Conservation (phyloP, 139 green algal species). For the Ulvella scutata region DNA sequence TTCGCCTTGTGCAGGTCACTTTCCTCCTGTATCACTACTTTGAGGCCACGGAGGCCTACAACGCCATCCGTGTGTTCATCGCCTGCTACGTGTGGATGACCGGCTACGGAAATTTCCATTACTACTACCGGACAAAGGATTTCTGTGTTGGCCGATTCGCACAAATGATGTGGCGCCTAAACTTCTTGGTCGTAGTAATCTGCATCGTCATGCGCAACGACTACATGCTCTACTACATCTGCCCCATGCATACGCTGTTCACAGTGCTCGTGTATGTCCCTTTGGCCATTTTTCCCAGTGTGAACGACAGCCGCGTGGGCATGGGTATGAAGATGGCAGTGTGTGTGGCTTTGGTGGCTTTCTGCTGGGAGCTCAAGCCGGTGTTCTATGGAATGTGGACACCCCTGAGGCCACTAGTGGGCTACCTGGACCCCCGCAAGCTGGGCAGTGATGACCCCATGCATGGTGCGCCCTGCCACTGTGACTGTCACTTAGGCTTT, state of each 20-base stretch:
- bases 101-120: slow-evolving; percentile 90
- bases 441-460: slow-evolving; percentile 44
- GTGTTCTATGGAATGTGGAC: slow-evolving; percentile 78
- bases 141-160: slow-evolving; percentile 50
- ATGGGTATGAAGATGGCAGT: slow-evolving; percentile 22
- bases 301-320: slow-evolving; percentile 40
- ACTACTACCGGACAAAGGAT: slow-evolving; percentile 73
- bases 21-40: slow-evolving; percentile 97
- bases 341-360: slow-evolving; percentile 36
- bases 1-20: slow-evolving; percentile 39
- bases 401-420: slow-evolving; percentile 66
- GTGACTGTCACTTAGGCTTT: no score
- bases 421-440: slow-evolving; percentile 72
- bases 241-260: slow-evolving; percentile 96
- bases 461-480: slow-evolving; percentile 49
- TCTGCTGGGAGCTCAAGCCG: slow-evolving; percentile 75
- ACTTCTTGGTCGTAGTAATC: slow-evolving; percentile 75
- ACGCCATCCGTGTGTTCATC: slow-evolving; percentile 95
- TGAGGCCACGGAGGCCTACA: slow-evolving; percentile 83
- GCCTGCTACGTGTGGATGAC: slow-evolving; percentile 97
- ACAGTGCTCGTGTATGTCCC: slow-evolving; percentile 78
- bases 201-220: slow-evolving; percentile 72
- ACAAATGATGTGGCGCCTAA: slow-evolving; percentile 96
- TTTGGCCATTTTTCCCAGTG: slow-evolving; percentile 37
- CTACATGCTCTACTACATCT: slow-evolving; percentile 99